Base-by-base conservation (phyloP, 2,329 filamentous ascomycete genomes). In the Phialemoniopsis sp. region DNA sequence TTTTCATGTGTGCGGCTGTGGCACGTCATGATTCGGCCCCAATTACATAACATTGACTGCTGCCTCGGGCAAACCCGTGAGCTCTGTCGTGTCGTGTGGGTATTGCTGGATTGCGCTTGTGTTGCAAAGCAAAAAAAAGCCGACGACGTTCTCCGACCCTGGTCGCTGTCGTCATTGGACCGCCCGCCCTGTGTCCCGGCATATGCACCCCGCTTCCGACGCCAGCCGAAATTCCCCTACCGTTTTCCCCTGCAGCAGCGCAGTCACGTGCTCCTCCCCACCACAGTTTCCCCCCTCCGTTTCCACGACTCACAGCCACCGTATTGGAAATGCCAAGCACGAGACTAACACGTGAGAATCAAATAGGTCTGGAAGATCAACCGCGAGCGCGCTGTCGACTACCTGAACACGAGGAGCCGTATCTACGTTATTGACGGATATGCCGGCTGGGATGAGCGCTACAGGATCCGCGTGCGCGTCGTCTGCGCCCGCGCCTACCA, bases 401-500 rank as follows among this genome's bases (percentile, higher is more conserved):
- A 98, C 74, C 83, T 98, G 56, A 98, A 98, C 81, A 98, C 93
- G 50, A 82, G 93, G 58, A 95, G 94, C 66, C 89, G 93, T 60
- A 97, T 98, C 73, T 98, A 98, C 68, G 93, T 98, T 51, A 78
- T 98, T 51, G 93, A 98, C 65, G 93, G 93, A 50, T 98, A 85
- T 63, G 93, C 93, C 52, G 93, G 93, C 65, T 98, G 93, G 93
- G 93, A 98, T 57, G 85, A 94, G 75, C 90, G 93, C 67, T 98
- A 98, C 78, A 81, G 90, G 53, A 97, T 98, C 72, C 87, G 84
- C 58, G 93, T 98, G 57, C 90, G 93, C 60, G 91, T 98, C 50
- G 90, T 98, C 62, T 98, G 93, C 73, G 93, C 93, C 52, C 90
- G 93, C 63, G 93, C 93, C 68, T 98, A 98, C 79, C 93, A 98